Conservation (phyloP, 2,329 filamentous ascomycete genomes). For the Trichoderma atroviride region DNA sequence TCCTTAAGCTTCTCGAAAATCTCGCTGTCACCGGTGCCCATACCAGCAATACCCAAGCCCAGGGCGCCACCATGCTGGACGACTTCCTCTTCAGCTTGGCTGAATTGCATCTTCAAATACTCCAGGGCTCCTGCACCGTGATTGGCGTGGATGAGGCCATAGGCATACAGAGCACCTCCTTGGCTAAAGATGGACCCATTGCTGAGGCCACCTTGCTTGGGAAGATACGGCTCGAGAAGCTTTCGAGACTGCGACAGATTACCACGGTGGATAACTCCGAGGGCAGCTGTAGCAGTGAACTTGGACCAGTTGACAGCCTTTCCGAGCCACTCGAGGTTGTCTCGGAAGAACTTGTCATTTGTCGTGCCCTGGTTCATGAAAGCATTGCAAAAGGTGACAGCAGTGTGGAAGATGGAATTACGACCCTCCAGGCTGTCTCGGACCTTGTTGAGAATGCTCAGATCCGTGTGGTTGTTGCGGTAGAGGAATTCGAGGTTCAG, state of each 20-base stretch:
- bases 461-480: constrained; percentile 90
- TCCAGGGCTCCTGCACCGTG: constrained; percentile 88
- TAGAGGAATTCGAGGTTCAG: constrained; percentile 96
- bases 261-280: constrained; percentile 94
- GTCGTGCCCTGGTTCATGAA: constrained; percentile 99
- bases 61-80: constrained; percentile 96
- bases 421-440: constrained; percentile 92
- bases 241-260: constrained; percentile 93
- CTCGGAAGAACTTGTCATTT: constrained; percentile 97
- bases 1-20: constrained; percentile 90
- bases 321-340: constrained; percentile 96
- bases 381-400: constrained; percentile 94
- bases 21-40: constrained; percentile 89
- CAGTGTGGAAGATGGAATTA: constrained; percentile 98
- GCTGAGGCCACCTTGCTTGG: constrained; percentile 71
- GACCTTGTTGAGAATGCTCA: constrained; percentile 92
- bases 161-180: constrained; percentile 91
- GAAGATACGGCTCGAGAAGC: constrained; percentile 91
- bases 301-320: constrained; percentile 99
- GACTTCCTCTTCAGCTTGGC: constrained; percentile 80
- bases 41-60: constrained; percentile 92
- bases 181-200: constrained; percentile 92
- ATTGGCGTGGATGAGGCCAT: constrained; percentile 95
- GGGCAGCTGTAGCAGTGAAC: constrained; percentile 93
- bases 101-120: constrained; percentile 76